Base-by-base conservation (phyloP, 345 rosid species). In the Chamaenerion angustifolium region DNA sequence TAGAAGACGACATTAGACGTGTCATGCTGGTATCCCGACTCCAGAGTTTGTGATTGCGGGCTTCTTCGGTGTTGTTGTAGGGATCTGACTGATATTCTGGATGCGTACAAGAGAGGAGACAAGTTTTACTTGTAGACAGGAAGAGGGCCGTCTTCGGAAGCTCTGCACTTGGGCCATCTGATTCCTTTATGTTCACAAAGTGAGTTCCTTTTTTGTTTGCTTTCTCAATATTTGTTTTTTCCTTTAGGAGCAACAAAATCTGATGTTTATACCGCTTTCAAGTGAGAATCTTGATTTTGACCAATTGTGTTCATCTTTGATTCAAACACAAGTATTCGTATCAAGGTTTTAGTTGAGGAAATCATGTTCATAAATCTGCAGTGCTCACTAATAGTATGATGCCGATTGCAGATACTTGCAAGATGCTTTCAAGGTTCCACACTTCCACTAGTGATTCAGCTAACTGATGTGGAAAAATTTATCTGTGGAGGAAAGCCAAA, bases 151-250 rank as follows among this genome's bases (percentile, higher is more conserved):
- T 92, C 98, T 35, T 92, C 98, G 16, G 93, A 82, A 68, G 84
- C 98, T 55, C 51, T 86, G 68, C 96, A 92, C 65, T 61, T 92
- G 46, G 96, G 98, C 6, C 95, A 92, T 66, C 78, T 92, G 66
- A 55, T 92, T 58, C 98, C 98, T 15, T 87, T 62, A 84, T 92
- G 98, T 92, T 87, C 59, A 87, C 98, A 50, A 87, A 84, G 96
- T 86, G 18, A 74, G 25, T 21, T 21, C 4, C 4, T 40, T 25
- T 43, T 31, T 11, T 17, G 12, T 16, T 14, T 21, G n/a, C 42
- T 9, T n/a, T 3, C 11, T 10, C 16, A 35, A n/a, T 52, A 10
- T 14, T 10, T 21, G 14, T 13, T 11, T 52, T n/a, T 14, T 35
- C 15, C 14, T 21, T 4, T 4, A 21, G 25, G 25, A 21, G 4